Base-by-base conservation (phyloP, 2,329 filamentous ascomycete species). In the Rutstroemia sp. region DNA sequence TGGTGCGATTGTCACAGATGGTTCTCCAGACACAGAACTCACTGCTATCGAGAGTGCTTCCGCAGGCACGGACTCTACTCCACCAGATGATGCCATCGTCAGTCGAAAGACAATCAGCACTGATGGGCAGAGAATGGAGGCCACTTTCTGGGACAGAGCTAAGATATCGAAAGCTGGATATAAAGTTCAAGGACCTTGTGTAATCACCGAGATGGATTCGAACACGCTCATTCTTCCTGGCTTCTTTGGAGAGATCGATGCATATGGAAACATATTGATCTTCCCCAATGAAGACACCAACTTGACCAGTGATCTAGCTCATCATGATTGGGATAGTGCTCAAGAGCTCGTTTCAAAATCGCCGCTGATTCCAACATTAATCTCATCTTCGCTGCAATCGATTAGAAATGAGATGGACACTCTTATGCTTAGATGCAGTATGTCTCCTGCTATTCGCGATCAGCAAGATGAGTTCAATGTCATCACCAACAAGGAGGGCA, bases 331-430 rank as follows among this genome's bases (percentile, higher is more conserved):
- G 51, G 8, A n/a, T 9, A 53, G 41, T 18, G 51, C 51, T 5
- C 41, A 47, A 39, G 30, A 53, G 5, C 50, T 45, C 27, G 39
- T 52, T 12, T 9, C 38, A 21, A 25, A 46, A 4, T 53, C 51
- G 30, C 51, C 51, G 4, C 19, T 53, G 12, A 53, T 53, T 19
- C 51, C 51, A 18, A 53, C 51, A 6, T 46, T 47, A 14, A 46
- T 53, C 3, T 53, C 51, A 9, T 53, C 51, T 46, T 53, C 51
- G 8, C 37, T 53, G 12, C 51, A 53, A 37, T 53, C 51, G 23
- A 53, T 53, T 3, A 47, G 51, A 34, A 47, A 53, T 53, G 51
- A 53, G 19, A 53, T 53, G 51, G 51, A 53, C 19, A 53, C 51
- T 5, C 42, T 53, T 8, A 53, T 53, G 42, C 42, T 53, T 18